Conservation (phyloP, 148 eudicot species). For the Fallopia convolvulus region DNA sequence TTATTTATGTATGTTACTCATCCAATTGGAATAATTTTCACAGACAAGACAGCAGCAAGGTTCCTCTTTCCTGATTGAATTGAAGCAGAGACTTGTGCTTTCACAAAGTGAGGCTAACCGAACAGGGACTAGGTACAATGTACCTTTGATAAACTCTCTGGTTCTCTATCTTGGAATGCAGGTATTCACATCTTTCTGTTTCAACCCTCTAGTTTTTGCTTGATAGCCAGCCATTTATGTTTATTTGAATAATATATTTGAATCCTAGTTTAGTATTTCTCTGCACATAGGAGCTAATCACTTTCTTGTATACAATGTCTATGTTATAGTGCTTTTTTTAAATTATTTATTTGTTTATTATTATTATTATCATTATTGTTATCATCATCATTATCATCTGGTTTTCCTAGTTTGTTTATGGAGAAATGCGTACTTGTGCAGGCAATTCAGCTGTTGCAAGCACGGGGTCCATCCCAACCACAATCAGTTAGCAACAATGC, state of each 20-base stretch:
- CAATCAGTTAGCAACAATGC: conserved; percentile 45
- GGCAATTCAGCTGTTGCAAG: conserved; percentile 89
- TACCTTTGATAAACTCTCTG: conserved; percentile 86
- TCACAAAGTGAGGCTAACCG: conserved; percentile 53
- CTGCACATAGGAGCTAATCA: not conserved
- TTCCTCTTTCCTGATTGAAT: conserved; percentile 55
- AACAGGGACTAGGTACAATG: conserved; percentile 91
- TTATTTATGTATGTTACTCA: not conserved
- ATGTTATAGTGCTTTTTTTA: not conserved
- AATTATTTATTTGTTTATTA: no score
- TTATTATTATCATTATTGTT: no score
- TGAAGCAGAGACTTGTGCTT: conserved; percentile 79
- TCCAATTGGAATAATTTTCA: not conserved
- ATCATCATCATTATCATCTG: no score
- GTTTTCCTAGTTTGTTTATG: no score
- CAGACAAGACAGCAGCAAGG: conserved; percentile 70
- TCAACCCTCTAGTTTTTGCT: not conserved
- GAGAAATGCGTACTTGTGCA: conserved; percentile 16
- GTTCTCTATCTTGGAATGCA: conserved; percentile 96
- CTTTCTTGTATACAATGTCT: not conserved
- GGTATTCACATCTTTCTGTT: conserved; percentile 32
- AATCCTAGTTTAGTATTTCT: not conserved
- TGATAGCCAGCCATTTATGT: not conserved
- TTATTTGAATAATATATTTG: not conserved
- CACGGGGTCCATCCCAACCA: conserved; percentile 48